Evolutionary conservation across 1,284 basidiomycete genomes (phyloP).

Genomic region (Pascua guehoae): DNA sequence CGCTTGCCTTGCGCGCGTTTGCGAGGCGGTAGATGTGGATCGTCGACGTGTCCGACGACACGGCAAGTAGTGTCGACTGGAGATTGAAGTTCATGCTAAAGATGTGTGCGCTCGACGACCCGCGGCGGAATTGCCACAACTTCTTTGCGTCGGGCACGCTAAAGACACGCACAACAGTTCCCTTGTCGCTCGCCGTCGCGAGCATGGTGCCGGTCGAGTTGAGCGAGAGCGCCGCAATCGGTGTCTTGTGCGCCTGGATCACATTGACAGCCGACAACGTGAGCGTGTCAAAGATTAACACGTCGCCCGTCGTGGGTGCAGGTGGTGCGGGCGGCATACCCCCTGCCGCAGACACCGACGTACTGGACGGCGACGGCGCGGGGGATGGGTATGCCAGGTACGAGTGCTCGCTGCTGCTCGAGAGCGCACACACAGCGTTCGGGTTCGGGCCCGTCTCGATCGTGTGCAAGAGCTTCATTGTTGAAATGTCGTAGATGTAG

Average conservation of each 20-base stretch:
- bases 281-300: slow-evolving; percentile 88
- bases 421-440: slow-evolving; percentile 90
- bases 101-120: slow-evolving; percentile 79
- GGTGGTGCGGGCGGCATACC: slow-evolving; percentile 45
- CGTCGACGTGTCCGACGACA: slow-evolving; percentile 88
- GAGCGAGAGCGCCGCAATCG: slow-evolving; percentile 81
- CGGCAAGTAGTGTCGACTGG: slow-evolving; percentile 76
- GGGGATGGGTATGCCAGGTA: slow-evolving; percentile 95
- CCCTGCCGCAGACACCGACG: slow-evolving; percentile 43
- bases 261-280: slow-evolving; percentile 88
- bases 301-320: slow-evolving; percentile 68
- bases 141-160: slow-evolving; percentile 86
- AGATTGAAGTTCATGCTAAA: slow-evolving; percentile 90
- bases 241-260: slow-evolving; percentile 94
- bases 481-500: slow-evolving; percentile 98
- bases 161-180: slow-evolving; percentile 95
- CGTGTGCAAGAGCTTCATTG: slow-evolving; percentile 95
- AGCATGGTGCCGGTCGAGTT: slow-evolving; percentile 85
- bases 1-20: slow-evolving; percentile 5
- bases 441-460: slow-evolving; percentile 96
- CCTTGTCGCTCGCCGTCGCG: slow-evolving; percentile 91
- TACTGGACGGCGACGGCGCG: slow-evolving; percentile 66
- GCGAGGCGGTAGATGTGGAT: slow-evolving; percentile 93
- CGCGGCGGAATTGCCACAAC: slow-evolving; percentile 89
- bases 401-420: slow-evolving; percentile 90